Base-by-base conservation (phyloP, 2,329 filamentous ascomycete genomes). In the Myriosclerotinia curreyana region DNA sequence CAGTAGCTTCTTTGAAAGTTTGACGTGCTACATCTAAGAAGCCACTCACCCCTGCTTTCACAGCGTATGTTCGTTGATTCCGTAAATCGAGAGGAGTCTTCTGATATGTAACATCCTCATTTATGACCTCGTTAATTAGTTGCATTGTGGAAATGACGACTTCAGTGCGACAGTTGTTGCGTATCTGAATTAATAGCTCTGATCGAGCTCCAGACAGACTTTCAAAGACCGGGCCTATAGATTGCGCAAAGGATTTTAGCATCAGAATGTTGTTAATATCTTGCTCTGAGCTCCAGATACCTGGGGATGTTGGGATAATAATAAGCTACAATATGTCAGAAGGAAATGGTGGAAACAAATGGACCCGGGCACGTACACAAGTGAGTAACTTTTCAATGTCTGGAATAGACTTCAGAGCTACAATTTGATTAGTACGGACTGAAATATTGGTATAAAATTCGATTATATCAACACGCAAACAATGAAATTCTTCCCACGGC, bases 61-160 rank as follows among this genome's bases (percentile, higher is more conserved):
- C 88, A 28, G 94, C 94, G 77, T 96, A 97, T 0, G 89, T 91
- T 67, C 94, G 83, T 74, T 98, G 94, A 66, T 97, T 96, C 17
- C 93, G 85, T 64, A 96, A 80, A 67, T 97, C 94, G 5, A 98
- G 81, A 0, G 95, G 89, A 28, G 88, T 86, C 54, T 83, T 90
- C 65, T 91, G 89, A 69, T 90, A 96, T 0, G 82, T 84, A 0
- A 92, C 90, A 73, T 96, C 90, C 11, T 90, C 83, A 68, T 98
- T 95, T 69, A 99, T 87, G 0, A 85, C 85, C 17, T 80, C 77
- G 52, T 83, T 78, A 60, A 99, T 92, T 1, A 89, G 76, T 2
- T 82, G 77, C 52, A 87, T 79, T 3, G 94, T 82, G 0, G 81
- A 79, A 22, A 79, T 77, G 6, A 89, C 83, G 20, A 86, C 83